These are phyloP conservation scores for Leccinum subgranulosum DNA, from an alignment of 768 basidiomycete species.

Conservation along the genomic window DNA sequence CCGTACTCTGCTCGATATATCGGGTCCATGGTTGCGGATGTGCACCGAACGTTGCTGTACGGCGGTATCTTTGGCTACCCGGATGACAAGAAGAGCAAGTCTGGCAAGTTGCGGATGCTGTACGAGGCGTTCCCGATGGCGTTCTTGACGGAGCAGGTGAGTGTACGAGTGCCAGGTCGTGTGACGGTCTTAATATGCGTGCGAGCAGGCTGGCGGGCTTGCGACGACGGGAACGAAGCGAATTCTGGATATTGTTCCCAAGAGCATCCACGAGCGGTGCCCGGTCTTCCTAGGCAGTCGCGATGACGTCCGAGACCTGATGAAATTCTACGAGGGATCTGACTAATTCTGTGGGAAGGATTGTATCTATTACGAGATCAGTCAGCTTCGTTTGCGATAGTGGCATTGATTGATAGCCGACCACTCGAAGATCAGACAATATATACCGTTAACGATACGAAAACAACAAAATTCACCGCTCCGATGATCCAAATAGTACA, in stretches of 20 bases:
- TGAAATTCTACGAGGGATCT: constrained; percentile 69
- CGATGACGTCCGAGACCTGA: constrained; percentile 89
- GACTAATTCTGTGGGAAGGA: not conserved
- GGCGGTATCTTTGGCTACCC: constrained; percentile 99
- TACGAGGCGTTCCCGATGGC: constrained; percentile 99
- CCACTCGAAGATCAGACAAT: not conserved
- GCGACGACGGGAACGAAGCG: constrained; percentile 95
- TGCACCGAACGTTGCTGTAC: constrained; percentile 93
- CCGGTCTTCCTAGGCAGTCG: constrained; percentile 91
- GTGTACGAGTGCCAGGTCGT: constrained; percentile 14
- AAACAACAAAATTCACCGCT: not conserved
- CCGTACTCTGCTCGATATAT: constrained; percentile 94
- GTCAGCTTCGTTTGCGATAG: not conserved
- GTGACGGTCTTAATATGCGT: not conserved
- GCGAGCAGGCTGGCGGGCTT: constrained; percentile 81
- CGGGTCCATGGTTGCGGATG: constrained; percentile 99
- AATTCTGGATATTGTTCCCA: constrained; percentile 89
- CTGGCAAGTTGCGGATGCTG: constrained; percentile 87
- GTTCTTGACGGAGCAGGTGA: constrained; percentile 86
- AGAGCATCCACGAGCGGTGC: constrained; percentile 85
- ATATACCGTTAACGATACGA: constrained; percentile 22
- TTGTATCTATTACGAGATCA: not conserved
- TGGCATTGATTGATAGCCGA: not conserved
- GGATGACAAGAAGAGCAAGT: constrained; percentile 96
- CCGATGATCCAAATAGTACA: not conserved